These are phyloP conservation scores for Trichoderma cornu-damae DNA, from an alignment of 2,329 filamentous ascomycete species.

Conservation along the genomic window DNA sequence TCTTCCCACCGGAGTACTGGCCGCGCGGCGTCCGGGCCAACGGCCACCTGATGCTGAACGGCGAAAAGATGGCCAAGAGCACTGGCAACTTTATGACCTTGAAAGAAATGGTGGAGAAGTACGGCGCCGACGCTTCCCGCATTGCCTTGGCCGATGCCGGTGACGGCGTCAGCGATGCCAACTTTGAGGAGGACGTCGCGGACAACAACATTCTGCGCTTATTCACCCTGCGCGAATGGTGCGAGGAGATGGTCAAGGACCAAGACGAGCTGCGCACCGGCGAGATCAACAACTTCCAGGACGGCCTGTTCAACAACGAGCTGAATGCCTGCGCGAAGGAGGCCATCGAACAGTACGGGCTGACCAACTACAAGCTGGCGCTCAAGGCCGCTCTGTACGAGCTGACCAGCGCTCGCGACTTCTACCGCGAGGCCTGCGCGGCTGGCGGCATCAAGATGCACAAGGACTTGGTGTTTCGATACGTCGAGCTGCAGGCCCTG, in stretches of 20 bases:
- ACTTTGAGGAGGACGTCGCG: slow-evolving; percentile 93
- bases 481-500: slow-evolving; percentile 80
- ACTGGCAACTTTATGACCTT: slow-evolving; percentile 97
- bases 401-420: slow-evolving; percentile 80
- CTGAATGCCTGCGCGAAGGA: slow-evolving; percentile 79
- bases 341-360: slow-evolving; percentile 70
- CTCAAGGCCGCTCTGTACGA: slow-evolving; percentile 85
- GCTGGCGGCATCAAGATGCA: slow-evolving; percentile 82
- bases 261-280: slow-evolving; percentile 66
- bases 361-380: slow-evolving; percentile 73
- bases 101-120: slow-evolving; percentile 79
- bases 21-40: slow-evolving; percentile 81
- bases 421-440: slow-evolving; percentile 78
- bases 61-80: slow-evolving; percentile 97
- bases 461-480: slow-evolving; percentile 69
- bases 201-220: slow-evolving; percentile 87
- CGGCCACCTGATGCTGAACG: slow-evolving; percentile 89
- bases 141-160: slow-evolving; percentile 92
- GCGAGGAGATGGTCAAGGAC: slow-evolving; percentile 74
- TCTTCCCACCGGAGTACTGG: slow-evolving; percentile 87
- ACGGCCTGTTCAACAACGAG: slow-evolving; percentile 89
- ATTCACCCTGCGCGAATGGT: slow-evolving; percentile 80
- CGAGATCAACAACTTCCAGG: slow-evolving; percentile 70
- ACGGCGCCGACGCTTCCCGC: slow-evolving; percentile 86
- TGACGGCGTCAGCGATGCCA: slow-evolving; percentile 90